A percentile compares a stretch with the other conserved stretches of the same genome.
Conservation (phyloP, 257 asterid genomes). For the Capsicum rhomboideum region DNA sequence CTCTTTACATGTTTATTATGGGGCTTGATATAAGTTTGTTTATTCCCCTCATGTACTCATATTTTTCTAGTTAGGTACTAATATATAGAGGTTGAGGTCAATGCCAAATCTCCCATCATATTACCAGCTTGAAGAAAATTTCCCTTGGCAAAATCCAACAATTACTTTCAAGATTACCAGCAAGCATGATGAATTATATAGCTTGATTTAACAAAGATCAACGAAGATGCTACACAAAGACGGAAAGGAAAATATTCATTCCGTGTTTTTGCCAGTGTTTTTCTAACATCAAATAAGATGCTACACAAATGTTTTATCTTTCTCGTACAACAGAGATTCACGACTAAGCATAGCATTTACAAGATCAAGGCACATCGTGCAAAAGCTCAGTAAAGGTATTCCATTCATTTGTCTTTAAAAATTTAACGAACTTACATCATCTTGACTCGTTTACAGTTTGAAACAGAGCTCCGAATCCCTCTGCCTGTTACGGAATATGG, state of each 20-base stretch:
- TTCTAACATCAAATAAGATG: neutral
- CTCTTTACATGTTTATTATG: neutral
- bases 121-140: too few relatives aligned
- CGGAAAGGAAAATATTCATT: too few relatives aligned
- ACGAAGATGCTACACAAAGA: too few relatives aligned
- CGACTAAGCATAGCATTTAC: neutral
- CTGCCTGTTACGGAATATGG: conserved; percentile 68
- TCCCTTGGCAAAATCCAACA: neutral
- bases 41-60: neutral
- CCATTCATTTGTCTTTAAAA: neutral
- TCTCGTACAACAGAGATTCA: neutral
- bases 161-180: neutral
- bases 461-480: conserved; percentile 67
- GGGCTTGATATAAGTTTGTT: neutral
- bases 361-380: neutral
- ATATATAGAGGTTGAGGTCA: too few relatives aligned
- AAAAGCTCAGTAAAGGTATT: neutral
- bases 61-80: neutral
- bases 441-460: conserved; percentile 64
- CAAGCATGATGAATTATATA: neutral
- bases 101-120: too few relatives aligned
- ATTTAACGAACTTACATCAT: conserved; percentile 37
- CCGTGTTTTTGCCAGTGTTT: neutral
- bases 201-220: neutral
- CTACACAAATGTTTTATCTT: neutral